Base-by-base conservation (phyloP, 1,139 yeast genomes). In the Pichia sp. region DNA sequence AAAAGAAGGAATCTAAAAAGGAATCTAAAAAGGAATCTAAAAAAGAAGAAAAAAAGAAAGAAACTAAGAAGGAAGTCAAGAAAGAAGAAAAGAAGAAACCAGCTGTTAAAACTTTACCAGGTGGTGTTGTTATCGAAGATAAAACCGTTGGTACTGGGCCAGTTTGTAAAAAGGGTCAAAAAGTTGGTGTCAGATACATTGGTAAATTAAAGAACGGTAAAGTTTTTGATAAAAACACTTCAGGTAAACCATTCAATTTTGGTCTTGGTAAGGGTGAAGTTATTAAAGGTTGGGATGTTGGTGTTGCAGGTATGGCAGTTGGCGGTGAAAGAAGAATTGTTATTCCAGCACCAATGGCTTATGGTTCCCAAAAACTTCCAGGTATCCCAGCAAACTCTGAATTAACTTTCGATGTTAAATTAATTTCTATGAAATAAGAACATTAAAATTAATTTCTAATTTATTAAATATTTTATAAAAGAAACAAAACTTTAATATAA, bases 301-400 rank as follows among this genome's bases (percentile, higher is more conserved):
- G 99, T 77, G 95, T 93, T 64, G 89, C 91, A 54, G 99, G 99
- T 70, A 91, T 95, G 98, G 83, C 96, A 57, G 96, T 89, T 68
- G 96, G 96, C 65, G 99, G 99, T 68, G 99, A 95, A 79, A 90
- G 99, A 80, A 85, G 99, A 77, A 90, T 95, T 60, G 79, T 89
- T 58, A 88, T 95, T 62, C 99, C 99, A 62, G 84, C 99, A 54
- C 81, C 93, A 68, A 87, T 88, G 84, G 99, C 96, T 54, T 93
- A 93, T 73, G 99, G 99, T 59, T 86, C 87, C 67, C 87, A 88
- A 76, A 81, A 87, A 58, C 78, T 93, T 61, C 98, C 99, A 65
- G 99, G 98, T 59, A 88, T 93, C 65, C 99, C 99, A 66, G 87
- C 96, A 64, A 91, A 91, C 83, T 87, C 96, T 56, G 96, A 89